A percentile compares a stretch with the other conserved stretches of the same genome.
These are phyloP conservation scores for Closterium sp. DNA, from an alignment of 139 green algal species.

Conservation along the genomic window DNA sequence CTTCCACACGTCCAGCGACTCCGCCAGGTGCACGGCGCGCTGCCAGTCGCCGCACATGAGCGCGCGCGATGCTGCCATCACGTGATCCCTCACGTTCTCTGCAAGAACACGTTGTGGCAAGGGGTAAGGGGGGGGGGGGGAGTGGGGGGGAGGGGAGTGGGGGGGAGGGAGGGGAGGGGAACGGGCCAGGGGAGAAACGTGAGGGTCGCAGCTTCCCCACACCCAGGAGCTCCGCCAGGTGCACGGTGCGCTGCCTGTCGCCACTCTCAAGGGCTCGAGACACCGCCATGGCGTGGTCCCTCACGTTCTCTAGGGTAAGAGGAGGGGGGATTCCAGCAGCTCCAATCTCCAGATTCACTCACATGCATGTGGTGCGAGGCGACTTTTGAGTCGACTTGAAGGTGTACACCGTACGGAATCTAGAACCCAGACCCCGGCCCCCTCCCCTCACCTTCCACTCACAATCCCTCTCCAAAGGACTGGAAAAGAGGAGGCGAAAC, in stretches of 20 bases:
- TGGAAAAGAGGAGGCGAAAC: background rate
- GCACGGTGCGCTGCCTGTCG: conserved; percentile 77
- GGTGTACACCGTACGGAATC: too few species aligned
- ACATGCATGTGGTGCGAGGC: too few species aligned
- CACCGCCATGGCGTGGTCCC: conserved; percentile 93
- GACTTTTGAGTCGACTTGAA: too few species aligned
- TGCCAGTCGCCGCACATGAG: conserved; percentile 85
- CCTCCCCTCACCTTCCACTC: too few species aligned
- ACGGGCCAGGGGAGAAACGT: too few species aligned
- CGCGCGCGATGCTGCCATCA: conserved; percentile 82
- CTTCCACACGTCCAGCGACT: conserved; percentile 42
- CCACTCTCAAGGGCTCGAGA: conserved; percentile 73
- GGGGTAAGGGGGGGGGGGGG: too few species aligned
- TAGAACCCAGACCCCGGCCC: too few species aligned
- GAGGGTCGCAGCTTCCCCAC: conserved; percentile 49
- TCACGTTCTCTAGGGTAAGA: conserved; percentile 87
- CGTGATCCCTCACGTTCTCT: conserved; percentile 96
- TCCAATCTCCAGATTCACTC: too few species aligned
- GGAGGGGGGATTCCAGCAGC: too few species aligned
- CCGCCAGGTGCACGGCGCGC: conserved; percentile 58
- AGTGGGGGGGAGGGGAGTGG: too few species aligned
- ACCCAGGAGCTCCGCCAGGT: conserved; percentile 13
- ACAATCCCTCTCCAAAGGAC: too few species aligned
- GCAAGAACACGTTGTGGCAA: too few species aligned
- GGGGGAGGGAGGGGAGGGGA: background rate